Base-by-base conservation (phyloP, 495 filamentous ascomycete species). In the Clohesyomyces aquaticus region DNA sequence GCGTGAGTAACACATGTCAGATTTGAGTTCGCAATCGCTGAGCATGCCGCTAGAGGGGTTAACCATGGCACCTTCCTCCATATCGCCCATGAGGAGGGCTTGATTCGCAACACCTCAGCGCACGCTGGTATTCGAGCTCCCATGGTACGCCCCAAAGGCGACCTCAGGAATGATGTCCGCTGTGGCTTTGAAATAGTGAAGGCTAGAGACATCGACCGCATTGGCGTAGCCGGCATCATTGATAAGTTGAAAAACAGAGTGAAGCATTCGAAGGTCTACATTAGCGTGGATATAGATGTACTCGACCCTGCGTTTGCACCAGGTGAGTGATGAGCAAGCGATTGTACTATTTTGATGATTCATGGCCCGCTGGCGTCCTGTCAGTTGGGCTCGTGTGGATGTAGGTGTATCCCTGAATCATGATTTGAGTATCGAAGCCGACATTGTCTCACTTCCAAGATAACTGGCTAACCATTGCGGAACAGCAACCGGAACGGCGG, bases 21-120 rank as follows among this genome's bases (percentile, higher is more conserved):
- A 29, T 28, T 4, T 8, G 18, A 32, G 32, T 22, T 16, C 25
- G 25, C 14, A 21, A 27, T 26, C 26, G 22, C 41, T 42, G 18
- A 47, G 21, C 43, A 25, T 28, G 32, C 29, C 10, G 22, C 16
- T 61, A 80, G 77, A 6, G 79, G 79, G 25, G 77, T 83, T 54
- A 81, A 82, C 58, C 80, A 82, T 57, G 80, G 80, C 26, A 83
- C 80, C 0, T 83, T 83, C 60, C 70, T 83, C 1, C 80, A 83
- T 57, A 71, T 83, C 51, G 80, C 80, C 4, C 80, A 82, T 52
- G 80, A 82, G 71, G 80, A 83, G 72, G 80, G 78, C 21, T 72
- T 83, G 46, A 77, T 81, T 47, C 63, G 68, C 16, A 81, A 81
- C 59, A 74, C 71, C 4, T 81, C 79, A 9, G 75, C 80, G 29